These are phyloP conservation scores for Tuber calosporum DNA, from an alignment of 495 filamentous ascomycete genomes.

Conservation along the genomic window DNA sequence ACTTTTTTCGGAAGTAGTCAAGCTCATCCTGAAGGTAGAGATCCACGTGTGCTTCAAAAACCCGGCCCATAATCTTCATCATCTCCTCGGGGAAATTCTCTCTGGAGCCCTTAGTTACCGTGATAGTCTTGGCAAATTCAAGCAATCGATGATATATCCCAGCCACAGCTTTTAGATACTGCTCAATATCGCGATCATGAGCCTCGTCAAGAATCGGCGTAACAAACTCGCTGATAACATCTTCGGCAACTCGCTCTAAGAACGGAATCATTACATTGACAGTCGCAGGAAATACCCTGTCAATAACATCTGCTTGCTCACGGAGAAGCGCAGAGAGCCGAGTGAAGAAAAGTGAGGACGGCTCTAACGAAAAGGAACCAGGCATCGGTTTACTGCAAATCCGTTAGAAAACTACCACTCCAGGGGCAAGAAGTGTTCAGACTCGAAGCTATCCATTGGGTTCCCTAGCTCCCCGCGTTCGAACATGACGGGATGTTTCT, in stretches of 20 bases:
- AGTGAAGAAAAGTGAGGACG: constrained; percentile 74
- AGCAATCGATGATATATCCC: constrained; percentile 78
- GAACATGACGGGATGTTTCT: constrained; percentile 73
- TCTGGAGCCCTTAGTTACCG: constrained; percentile 51
- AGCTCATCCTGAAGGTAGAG: constrained; percentile 89
- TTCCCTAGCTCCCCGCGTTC: constrained; percentile 66
- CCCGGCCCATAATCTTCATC: constrained; percentile 55
- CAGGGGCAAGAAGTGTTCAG: constrained; percentile 35
- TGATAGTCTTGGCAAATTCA: constrained; percentile 62
- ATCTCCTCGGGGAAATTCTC: constrained; percentile 53
- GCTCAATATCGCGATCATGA: constrained; percentile 64
- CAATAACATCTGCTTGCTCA: constrained; percentile 75
- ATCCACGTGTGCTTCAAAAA: constrained; percentile 89
- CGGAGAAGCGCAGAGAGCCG: constrained; percentile 65
- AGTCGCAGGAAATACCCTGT: constrained; percentile 74
- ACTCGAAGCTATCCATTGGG: constrained; percentile 74
- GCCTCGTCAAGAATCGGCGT: constrained; percentile 84
- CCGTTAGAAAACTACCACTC: constrained; percentile 6
- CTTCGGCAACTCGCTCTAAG: constrained; percentile 72
- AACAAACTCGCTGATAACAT: constrained; percentile 78
- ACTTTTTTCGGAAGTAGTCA: constrained; percentile 67
- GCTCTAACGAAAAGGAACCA: constrained; percentile 62
- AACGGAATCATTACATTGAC: constrained; percentile 67
- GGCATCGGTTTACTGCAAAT: constrained; percentile 36
- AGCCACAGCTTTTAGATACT: constrained; percentile 79